These are phyloP conservation scores for Grigorovia jiainica DNA, from an alignment of 805 yeast genomes.

Conservation along the genomic window DNA sequence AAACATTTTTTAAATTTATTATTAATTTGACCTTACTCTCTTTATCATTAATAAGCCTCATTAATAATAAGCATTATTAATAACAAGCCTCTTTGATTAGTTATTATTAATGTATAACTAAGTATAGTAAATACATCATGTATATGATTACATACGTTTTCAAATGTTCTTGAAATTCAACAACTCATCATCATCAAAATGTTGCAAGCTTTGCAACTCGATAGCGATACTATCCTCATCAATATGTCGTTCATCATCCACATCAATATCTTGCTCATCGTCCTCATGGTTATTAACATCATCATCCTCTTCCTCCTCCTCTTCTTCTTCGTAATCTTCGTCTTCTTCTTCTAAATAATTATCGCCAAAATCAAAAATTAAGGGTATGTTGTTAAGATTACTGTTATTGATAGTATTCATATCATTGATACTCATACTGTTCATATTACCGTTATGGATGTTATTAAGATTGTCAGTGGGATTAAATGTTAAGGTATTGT, in stretches of 20 bases:
- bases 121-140: no score
- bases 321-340: constrained; percentile 9
- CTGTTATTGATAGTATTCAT: no score
- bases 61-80: no score
- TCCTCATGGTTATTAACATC: not conserved
- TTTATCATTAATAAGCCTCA: no score
- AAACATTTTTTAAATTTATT: no score
- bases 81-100: no score
- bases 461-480: not conserved
- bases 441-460: no score
- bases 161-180: not conserved
- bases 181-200: not conserved
- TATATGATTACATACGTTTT: no score
- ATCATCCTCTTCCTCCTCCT: constrained; percentile 2
- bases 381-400: no score
- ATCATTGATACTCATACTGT: no score
- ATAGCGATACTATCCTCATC: not conserved
- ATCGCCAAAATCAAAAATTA: constrained; percentile 6
- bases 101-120: no score
- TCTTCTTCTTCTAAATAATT: constrained; percentile 10
- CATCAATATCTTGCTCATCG: not conserved
- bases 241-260: constrained; percentile 2
- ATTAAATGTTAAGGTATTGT: not conserved
- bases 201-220: constrained; percentile 4
- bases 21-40: no score